Conservation (phyloP, 495 filamentous ascomycete species). For the Cryomyces minteri region DNA sequence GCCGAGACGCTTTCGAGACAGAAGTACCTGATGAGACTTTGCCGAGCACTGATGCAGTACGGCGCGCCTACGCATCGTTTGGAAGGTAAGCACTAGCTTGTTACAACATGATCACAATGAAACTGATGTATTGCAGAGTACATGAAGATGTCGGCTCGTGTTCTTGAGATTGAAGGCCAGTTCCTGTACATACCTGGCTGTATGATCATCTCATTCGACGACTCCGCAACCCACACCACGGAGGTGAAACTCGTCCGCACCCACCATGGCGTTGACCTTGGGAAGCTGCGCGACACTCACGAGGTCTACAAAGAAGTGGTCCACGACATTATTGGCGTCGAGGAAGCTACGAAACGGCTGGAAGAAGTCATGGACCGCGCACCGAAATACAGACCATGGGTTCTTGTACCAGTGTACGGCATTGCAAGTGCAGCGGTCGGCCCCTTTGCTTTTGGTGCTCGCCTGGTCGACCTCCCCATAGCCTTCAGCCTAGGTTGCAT, state of each 20-base stretch:
- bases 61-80: conserved; percentile 30
- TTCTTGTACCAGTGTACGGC: conserved; percentile 70
- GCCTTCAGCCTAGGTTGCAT: conserved; percentile 71
- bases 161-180: conserved; percentile 78
- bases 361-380: conserved; percentile 43
- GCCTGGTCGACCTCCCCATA: conserved; percentile 75
- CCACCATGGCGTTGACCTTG: conserved; percentile 63
- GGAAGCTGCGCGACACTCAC: conserved; percentile 68
- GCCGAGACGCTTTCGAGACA: conserved; percentile 15
- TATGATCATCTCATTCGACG: conserved; percentile 94
- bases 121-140: conserved; percentile 27
- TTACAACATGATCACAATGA: too few species aligned
- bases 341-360: conserved; percentile 58
- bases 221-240: conserved; percentile 73
- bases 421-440: conserved; percentile 62
- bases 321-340: conserved; percentile 69
- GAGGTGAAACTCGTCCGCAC: conserved; percentile 78
- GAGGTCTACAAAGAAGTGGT: conserved; percentile 87
- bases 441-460: conserved; percentile 79
- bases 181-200: conserved; percentile 87
- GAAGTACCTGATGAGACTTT: conserved; percentile 67
- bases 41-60: conserved; percentile 58
- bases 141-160: conserved; percentile 76
- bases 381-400: conserved; percentile 47
- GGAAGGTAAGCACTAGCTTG: conserved; percentile 15